Evolutionary conservation across 2,329 filamentous ascomycete genomes (phyloP), one percentile per base, ranked within the genome.

Genomic region (Coniochaeta sp.): DNA sequence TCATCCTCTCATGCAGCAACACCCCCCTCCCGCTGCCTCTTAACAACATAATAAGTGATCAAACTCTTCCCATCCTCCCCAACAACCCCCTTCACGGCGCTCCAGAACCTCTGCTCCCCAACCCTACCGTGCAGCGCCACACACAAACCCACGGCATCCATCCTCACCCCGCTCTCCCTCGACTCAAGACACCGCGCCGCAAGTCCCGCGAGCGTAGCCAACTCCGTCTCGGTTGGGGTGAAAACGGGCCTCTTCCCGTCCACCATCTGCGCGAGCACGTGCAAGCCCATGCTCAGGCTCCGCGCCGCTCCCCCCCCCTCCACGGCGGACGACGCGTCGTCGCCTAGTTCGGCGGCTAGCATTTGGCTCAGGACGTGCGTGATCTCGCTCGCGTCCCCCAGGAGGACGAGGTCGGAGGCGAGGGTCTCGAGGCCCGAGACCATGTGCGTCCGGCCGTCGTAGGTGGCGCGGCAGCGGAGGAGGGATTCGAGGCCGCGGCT

Each of bases 21-120:
- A n/a, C 10, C 22, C n/a, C 27, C 27, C 67, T 86, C 82, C 50
- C 81, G 71, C 67, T 86, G 82, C 64, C 77, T 75, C 74, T 85
- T 85, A 35, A 87, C 87, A 61, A 91, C 85, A 66, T 91, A 91
- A 64, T 91, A 91, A 9, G 86, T 91, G 60, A 91, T 83, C 55
- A 91, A 67, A 58, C 85, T 90, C 72, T 89, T 81, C 20, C 86
- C 82, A 57, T 89, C 86, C 57, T 90, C 86, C 61, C 81, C 79
- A 28, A 87, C 75, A 9, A 48, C 45, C 9, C 71, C 77, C 52
- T 75, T 79, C 60, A 91, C 73, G 22, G 77, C 76, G 30, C 77
- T 77, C 87, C 87, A 92, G 63, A 91, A 91, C 27, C 61, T 62
- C 9, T 61, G 67, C 51, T 85, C 81, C 12, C 82, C 82, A 8